Evolutionary conservation across 495 filamentous ascomycete species (phyloP).

Genomic region (Collariella sp.): DNA sequence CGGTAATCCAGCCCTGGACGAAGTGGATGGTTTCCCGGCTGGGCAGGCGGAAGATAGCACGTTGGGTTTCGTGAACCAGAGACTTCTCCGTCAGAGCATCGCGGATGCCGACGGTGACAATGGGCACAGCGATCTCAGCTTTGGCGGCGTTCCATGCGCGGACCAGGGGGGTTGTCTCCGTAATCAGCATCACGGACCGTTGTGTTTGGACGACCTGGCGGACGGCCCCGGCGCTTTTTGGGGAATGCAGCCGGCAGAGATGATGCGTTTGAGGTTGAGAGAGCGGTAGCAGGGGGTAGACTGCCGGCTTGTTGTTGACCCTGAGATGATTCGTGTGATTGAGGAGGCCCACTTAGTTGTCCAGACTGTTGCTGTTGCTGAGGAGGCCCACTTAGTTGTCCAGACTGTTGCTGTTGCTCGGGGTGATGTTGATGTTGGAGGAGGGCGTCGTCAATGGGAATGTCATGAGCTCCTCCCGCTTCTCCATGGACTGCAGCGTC

Average conservation of each 20-base stretch:
- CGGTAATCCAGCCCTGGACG: constrained; percentile 31
- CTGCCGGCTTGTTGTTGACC: neutral
- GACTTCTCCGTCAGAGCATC: constrained; percentile 21
- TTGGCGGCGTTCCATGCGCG: constrained; percentile 27
- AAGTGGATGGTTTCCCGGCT: constrained; percentile 27
- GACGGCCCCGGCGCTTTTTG: constrained; percentile 27
- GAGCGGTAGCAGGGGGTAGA: neutral
- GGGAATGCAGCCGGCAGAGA: constrained; percentile 22
- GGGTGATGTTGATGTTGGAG: neutral
- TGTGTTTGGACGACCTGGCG: constrained; percentile 27
- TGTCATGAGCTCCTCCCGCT: neutral
- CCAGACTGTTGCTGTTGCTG: neutral
- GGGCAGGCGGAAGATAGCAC: constrained; percentile 21
- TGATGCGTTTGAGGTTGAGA: neutral
- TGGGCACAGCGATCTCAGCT: constrained; percentile 13
- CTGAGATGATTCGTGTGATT: neutral
- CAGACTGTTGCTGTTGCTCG: neutral
- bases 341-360: neutral
- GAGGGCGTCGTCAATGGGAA: neutral
- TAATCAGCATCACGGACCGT: constrained; percentile 26
- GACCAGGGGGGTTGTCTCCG: constrained; percentile 20
- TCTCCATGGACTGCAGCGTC: neutral
- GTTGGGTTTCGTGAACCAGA: constrained; percentile 26
- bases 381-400: neutral
- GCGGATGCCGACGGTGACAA: constrained; percentile 20